These are phyloP conservation scores for Alternaria novae-zelandiae DNA, from an alignment of 2,329 filamentous ascomycete genomes.

Conservation along the genomic window DNA sequence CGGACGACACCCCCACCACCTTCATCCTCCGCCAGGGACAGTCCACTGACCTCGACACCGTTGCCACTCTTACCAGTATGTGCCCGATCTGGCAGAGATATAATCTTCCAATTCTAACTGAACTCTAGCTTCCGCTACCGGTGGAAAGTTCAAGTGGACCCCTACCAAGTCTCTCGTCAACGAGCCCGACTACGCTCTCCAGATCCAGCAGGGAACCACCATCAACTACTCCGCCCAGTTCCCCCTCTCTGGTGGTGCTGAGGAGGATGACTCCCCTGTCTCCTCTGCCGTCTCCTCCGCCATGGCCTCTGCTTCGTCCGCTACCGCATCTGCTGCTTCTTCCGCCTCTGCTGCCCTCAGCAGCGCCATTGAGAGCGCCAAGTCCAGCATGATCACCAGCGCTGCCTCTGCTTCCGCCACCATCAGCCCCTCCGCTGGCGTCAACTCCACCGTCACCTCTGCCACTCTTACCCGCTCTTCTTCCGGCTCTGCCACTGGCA, in stretches of 20 bases:
- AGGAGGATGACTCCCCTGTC: slow-evolving; percentile 17
- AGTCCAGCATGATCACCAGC: slow-evolving; percentile 28
- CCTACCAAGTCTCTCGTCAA: slow-evolving; percentile 52
- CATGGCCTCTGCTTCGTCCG: slow-evolving; percentile 25
- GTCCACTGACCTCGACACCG: slow-evolving; percentile 57
- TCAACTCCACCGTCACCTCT: slow-evolving; percentile 37
- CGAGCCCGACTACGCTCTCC: slow-evolving; percentile 62
- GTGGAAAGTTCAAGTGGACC: slow-evolving; percentile 60
- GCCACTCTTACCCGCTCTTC: slow-evolving; percentile 30
- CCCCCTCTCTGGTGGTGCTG: slow-evolving; percentile 43
- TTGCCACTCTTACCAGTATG: slow-evolving; percentile 59
- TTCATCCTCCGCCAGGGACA: slow-evolving; percentile 63
- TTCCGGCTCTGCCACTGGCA: slow-evolving; percentile 21
- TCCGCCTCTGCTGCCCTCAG: slow-evolving; percentile 16
- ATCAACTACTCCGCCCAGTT: slow-evolving; percentile 65
- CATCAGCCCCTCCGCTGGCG: slow-evolving; percentile 20
- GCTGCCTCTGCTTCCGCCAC: slow-evolving; percentile 34
- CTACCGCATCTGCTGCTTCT: slow-evolving; percentile 7
- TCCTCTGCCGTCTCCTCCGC: slow-evolving; percentile 24
- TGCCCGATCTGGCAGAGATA: not conserved
- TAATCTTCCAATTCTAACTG: slow-evolving; percentile 17
- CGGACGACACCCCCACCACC: slow-evolving; percentile 55
- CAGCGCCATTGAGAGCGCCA: slow-evolving; percentile 19
- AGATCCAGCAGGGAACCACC: slow-evolving; percentile 60
- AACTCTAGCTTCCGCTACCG: slow-evolving; percentile 49